Conservation (phyloP, 164 flowering plant genomes). For the Macadamia tetraphylla region DNA sequence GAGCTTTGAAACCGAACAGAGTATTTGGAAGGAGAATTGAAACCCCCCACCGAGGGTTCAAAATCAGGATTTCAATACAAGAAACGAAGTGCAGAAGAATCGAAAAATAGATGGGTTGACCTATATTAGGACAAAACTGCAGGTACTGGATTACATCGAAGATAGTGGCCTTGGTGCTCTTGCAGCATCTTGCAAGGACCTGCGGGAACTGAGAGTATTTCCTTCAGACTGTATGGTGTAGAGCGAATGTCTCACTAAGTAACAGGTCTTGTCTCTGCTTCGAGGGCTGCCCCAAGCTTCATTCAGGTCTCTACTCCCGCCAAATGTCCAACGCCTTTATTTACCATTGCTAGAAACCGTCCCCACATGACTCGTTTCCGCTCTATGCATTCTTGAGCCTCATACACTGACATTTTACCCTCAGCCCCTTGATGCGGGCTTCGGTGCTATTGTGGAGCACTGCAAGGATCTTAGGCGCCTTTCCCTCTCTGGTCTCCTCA, state of each 20-base stretch:
- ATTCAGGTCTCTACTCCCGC: slow-evolving; percentile 80
- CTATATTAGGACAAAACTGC: slow-evolving; percentile 16
- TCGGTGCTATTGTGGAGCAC: slow-evolving; percentile 78
- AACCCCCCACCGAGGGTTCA: too few species aligned
- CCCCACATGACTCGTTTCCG: slow-evolving; percentile 79
- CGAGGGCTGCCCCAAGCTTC: slow-evolving; percentile 77
- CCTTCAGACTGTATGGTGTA: slow-evolving; percentile 65
- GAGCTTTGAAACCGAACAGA: too few species aligned
- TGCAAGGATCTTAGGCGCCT: slow-evolving; percentile 76
- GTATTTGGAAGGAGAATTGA: too few species aligned
- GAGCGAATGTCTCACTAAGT: slow-evolving; percentile 55
- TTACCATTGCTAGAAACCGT: slow-evolving; percentile 59
- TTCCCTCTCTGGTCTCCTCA: slow-evolving; percentile 80
- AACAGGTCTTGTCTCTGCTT: slow-evolving; percentile 73
- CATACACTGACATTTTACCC: slow-evolving; percentile 67
- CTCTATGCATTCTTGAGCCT: slow-evolving; percentile 85
- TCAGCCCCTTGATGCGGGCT: slow-evolving; percentile 72
- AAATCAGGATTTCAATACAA: too few species aligned
- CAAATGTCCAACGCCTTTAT: slow-evolving; percentile 80
- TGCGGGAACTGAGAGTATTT: slow-evolving; percentile 72
- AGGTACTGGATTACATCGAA: slow-evolving; percentile 82
- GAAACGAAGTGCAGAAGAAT: too few species aligned
- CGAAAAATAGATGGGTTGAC: too few species aligned
- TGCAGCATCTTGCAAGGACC: slow-evolving; percentile 59
- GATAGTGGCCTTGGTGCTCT: slow-evolving; percentile 68